Evolutionary conservation across 352 stramenopile genomes (phyloP).

Genomic region (Phytophthora megakarya): DNA sequence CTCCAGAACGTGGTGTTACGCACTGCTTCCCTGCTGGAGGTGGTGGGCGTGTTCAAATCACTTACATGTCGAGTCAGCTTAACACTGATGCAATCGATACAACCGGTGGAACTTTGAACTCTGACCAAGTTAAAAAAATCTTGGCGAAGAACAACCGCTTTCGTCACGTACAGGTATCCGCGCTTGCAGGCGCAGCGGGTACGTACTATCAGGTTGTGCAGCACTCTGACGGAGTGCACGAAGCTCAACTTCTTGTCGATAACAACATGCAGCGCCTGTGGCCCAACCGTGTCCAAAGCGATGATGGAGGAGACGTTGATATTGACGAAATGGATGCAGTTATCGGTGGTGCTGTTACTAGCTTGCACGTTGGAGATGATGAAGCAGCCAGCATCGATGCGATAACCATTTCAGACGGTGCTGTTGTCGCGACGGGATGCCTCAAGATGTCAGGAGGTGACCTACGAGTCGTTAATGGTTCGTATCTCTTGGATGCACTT

Average conservation of each 20-base stretch:
- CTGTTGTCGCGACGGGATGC: constrained; percentile 47
- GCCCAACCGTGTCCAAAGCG: constrained; percentile 32
- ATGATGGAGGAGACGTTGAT: constrained; percentile 27
- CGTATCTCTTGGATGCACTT: constrained; percentile 51
- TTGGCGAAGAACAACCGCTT: constrained; percentile 38
- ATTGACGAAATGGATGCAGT: constrained; percentile 35
- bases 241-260: constrained; percentile 51
- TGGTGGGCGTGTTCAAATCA: constrained; percentile 68
- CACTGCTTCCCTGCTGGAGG: constrained; percentile 67
- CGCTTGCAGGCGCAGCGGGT: constrained; percentile 54
- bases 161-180: constrained; percentile 43
- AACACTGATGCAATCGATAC: constrained; percentile 58
- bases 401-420: constrained; percentile 53
- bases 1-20: constrained; percentile 30
- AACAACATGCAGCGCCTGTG: constrained; percentile 43
- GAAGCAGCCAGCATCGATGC: constrained; percentile 33
- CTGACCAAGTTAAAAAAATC: constrained; percentile 25
- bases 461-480: constrained; percentile 53
- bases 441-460: constrained; percentile 44
- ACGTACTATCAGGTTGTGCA: constrained; percentile 70
- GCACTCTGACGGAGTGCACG: constrained; percentile 50
- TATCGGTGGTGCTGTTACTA: constrained; percentile 56
- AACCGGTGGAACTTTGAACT: constrained; percentile 47
- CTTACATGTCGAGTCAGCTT: constrained; percentile 70
- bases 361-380: constrained; percentile 39